Evolutionary conservation across 805 yeast species (phyloP), one percentile per base, ranked within the genome.

Genomic region (Sporopachydermia lactativora): DNA sequence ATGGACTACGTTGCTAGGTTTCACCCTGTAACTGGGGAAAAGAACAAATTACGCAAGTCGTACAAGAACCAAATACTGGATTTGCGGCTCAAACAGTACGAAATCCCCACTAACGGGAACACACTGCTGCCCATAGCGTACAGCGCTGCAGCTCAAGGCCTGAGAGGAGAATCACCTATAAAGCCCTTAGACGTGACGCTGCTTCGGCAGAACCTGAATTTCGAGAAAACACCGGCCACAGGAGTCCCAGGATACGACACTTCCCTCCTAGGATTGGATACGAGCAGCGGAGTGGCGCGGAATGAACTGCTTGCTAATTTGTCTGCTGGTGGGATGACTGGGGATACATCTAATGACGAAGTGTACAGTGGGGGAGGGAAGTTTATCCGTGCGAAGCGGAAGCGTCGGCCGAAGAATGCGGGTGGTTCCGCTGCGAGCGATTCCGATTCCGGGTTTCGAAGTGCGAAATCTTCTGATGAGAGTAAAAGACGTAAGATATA

Each of bases 11-110:
- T 92, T 36, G 95, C 96, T 1, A 71, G 98, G 52, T 70, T 79
- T 6, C 86, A 83, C 51, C 78, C 85, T 2, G 94, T 81, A 51
- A 95, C 96, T 0, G 71, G 92, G 1, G 86, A 83, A 49, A 96
- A 95, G 41, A 86, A 86, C 34, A 92, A 92, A 60, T 70, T 92
- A 42, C 71, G 98, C 51, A 92, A 92, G 60, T 85, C 96, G 0
- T 92, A 92, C 61, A 92, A 92, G 58, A 86, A 88, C 47, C 97
- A 89, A 55, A 81, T 92, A 11, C 67, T 71, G 34, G 96, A 88
- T 49, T 63, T 92, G 18, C 82, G 95, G 0, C 96, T 61, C 57
- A 2, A 73, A 48, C 48, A 65, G 57, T 57, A 66, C 53, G 47
- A 62, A 45, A 52, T 64, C 44, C 64, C 68, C 42, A 41, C 52